Base-by-base conservation (phyloP, 352 stramenopile genomes). In the Phytophthora parvispora region DNA sequence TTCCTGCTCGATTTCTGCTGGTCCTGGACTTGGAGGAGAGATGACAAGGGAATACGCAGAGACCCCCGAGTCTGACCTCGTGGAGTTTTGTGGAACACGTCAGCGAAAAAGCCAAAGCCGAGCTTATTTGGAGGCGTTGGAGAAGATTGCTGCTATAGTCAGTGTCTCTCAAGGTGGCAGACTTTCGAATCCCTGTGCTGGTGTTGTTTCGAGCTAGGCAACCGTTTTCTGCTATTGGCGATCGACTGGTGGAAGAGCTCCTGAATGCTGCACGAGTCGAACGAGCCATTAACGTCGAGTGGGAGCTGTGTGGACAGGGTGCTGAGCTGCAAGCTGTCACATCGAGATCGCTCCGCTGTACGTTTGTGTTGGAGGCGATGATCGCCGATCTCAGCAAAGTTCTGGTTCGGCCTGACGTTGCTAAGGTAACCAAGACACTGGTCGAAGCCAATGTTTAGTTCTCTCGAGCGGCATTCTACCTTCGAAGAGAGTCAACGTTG, bases 331-430 rank as follows among this genome's bases (percentile, higher is more conserved):
- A 49, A 54, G 4, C 38, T 18, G 20, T 43, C 18, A 10, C 38
- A 2, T n/a, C 22, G 24, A 9, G 29, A 13, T 29, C 9, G 8
- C 13, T 63, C 28, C 51, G 13, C n/a, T 56, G 29, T 29, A 52
- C 31, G 24, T 69, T 63, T n/a, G 61, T 69, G 40, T 29, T 69
- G 9, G 51, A 63, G 25, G 51, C 61, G 22, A 63, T 51, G 42
- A 28, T 69, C 27, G 61, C 29, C 4, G 51, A 69, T 24, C 49
- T 62, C n/a, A 25, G 6, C 31, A 40, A 57, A 15, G 5, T 56
- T 25, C 10, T 16, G 9, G 9, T 61, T 25, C 2, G 13, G 6
- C 3, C 20, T 20, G 40, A 48, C 0, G 28, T 61, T n/a, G n/a
- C 28, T 10, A 9, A 40, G 10, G 34, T 27, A 4, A 2, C 61